Percentiles rank a stretch among this genome's conserved stretches.
Conservation (phyloP, 83 land plant species). For the Picea engelmannii region DNA sequence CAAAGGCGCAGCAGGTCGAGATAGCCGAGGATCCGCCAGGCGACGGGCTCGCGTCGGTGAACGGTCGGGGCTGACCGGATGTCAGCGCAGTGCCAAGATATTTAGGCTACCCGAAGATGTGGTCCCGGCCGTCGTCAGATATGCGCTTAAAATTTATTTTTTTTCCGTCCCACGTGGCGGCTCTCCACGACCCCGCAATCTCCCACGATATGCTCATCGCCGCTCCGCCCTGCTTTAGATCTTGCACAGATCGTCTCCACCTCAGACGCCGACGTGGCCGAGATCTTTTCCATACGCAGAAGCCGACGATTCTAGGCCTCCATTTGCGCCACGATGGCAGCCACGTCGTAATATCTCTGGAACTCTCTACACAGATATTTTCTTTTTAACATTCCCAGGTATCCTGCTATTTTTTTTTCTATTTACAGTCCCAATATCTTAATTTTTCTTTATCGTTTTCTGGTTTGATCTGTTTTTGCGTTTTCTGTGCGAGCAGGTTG, state of each 20-base stretch:
- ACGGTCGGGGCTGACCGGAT: too few relatives aligned
- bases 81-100: too few relatives aligned
- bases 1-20: too few relatives aligned
- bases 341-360: conserved; percentile 17
- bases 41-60: too few relatives aligned
- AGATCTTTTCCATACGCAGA: not conserved
- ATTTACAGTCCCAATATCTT: not conserved
- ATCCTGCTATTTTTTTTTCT: not conserved
- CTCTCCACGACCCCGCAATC: too few relatives aligned
- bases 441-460: not conserved
- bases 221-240: conserved; percentile 16
- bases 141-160: too few relatives aligned
- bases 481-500: not conserved
- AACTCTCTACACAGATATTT: not conserved
- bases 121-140: too few relatives aligned
- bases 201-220: not conserved
- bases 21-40: too few relatives aligned
- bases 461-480: not conserved
- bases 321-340: not conserved
- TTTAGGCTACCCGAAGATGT: too few relatives aligned
- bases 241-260: not conserved
- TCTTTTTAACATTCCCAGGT: not conserved
- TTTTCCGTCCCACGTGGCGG: too few relatives aligned
- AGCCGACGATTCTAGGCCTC: conserved; percentile 13
- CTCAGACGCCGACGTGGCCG: not conserved